Evolutionary conservation across 1,139 yeast genomes (phyloP).

Genomic region (Lodderomyces theae): DNA sequence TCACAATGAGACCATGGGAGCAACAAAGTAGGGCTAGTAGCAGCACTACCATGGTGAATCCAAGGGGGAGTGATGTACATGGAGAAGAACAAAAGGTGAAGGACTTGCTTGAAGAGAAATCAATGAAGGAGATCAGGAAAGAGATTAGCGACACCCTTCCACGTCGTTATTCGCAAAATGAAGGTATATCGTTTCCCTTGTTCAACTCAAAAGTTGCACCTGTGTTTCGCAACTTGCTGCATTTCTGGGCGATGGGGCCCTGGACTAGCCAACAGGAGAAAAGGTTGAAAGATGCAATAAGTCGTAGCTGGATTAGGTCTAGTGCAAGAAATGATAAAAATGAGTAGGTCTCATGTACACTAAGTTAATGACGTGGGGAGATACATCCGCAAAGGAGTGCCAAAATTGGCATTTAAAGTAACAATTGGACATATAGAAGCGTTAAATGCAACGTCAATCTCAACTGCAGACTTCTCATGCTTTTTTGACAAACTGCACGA

Average conservation of each 20-base stretch:
- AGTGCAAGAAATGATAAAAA: slow-evolving; percentile 12
- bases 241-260: slow-evolving; percentile 66
- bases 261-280: slow-evolving; percentile 52
- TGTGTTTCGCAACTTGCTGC: slow-evolving; percentile 40
- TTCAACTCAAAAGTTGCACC: slow-evolving; percentile 45
- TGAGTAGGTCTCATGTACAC: too few species aligned
- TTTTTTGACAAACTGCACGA: too few species aligned
- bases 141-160: slow-evolving; percentile 22
- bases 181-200: slow-evolving; percentile 26
- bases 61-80: not conserved
- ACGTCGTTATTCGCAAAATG: slow-evolving; percentile 22
- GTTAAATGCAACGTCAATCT: too few species aligned
- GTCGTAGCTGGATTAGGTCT: slow-evolving; percentile 32
- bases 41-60: not conserved
- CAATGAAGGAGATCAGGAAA: slow-evolving; percentile 15
- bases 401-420: too few species aligned
- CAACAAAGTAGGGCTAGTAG: not conserved
- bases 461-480: too few species aligned
- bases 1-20: slow-evolving; percentile 64
- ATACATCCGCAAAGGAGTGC: too few species aligned
- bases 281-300: slow-evolving; percentile 50
- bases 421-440: too few species aligned
- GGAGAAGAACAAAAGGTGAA: slow-evolving; percentile 4
- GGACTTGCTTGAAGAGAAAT: slow-evolving; percentile 7
- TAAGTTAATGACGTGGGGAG: too few species aligned